Conservation (phyloP, 164 flowering plant species). For the Vitis rupestris region DNA sequence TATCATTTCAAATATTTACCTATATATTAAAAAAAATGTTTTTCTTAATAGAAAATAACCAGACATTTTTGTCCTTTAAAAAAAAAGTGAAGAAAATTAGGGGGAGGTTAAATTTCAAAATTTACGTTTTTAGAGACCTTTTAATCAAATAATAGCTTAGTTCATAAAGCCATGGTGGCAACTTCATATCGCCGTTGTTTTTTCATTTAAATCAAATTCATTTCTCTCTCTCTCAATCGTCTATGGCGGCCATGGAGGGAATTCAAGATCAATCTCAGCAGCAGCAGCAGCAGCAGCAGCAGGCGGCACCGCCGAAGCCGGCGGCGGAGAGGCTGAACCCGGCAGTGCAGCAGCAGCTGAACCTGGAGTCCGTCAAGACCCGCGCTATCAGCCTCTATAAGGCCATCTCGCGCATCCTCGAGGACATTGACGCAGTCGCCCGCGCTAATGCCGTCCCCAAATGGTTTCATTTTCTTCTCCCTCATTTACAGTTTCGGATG, state of each 20-base stretch:
- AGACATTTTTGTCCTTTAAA: too few relatives aligned
- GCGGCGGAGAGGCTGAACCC: slow-evolving; percentile 50
- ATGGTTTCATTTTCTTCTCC: slow-evolving; percentile 47
- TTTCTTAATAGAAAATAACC: too few relatives aligned
- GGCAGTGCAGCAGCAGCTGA: slow-evolving; percentile 76
- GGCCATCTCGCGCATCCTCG: slow-evolving; percentile 86
- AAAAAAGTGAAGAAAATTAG: too few relatives aligned
- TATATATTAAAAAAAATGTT: too few relatives aligned
- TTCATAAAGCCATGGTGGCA: too few relatives aligned
- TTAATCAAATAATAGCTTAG: too few relatives aligned
- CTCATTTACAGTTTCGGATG: not conserved
- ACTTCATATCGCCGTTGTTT: too few relatives aligned
- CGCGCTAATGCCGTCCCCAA: slow-evolving; percentile 78
- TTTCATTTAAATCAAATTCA: too few relatives aligned
- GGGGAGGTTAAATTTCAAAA: too few relatives aligned
- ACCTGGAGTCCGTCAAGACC: slow-evolving; percentile 70
- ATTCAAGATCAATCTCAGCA: slow-evolving; percentile 24
- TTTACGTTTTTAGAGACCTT: too few relatives aligned
- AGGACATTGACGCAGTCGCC: slow-evolving; percentile 66
- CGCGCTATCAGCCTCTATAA: slow-evolving; percentile 83
- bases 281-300: slow-evolving; percentile 25
- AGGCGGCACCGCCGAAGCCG: not conserved
- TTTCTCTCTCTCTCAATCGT: too few relatives aligned
- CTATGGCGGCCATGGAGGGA: slow-evolving; percentile 29
- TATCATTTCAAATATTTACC: too few relatives aligned